A percentile compares a stretch with the other conserved stretches of the same genome.
These are phyloP conservation scores for Phlebopus sp. DNA, from an alignment of 1,284 basidiomycete genomes.

Conservation along the genomic window DNA sequence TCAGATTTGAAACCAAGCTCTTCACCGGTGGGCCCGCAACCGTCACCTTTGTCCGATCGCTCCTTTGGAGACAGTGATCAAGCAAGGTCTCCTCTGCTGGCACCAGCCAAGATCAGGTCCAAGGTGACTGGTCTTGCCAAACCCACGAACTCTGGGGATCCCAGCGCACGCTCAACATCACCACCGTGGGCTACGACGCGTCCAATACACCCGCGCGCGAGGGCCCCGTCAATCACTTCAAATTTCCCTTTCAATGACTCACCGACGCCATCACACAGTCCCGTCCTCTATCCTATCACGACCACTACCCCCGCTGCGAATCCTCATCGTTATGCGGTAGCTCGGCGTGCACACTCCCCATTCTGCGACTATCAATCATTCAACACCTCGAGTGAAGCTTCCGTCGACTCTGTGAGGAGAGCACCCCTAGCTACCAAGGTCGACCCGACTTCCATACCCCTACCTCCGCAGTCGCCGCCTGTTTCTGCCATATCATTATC, in stretches of 20 bases:
- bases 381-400: conserved; percentile 32
- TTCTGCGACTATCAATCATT: conserved; percentile 38
- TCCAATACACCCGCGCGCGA: conserved; percentile 33
- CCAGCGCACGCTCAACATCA: conserved; percentile 22
- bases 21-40: conserved; percentile 17
- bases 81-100: conserved; percentile 10
- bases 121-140: conserved; percentile 52
- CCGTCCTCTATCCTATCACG: conserved; percentile 54
- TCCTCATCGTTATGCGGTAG: conserved; percentile 48
- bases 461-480: conserved; percentile 67
- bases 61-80: conserved; percentile 10
- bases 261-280: conserved; percentile 26
- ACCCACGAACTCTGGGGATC: conserved; percentile 13
- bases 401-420: conserved; percentile 15
- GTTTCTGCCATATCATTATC: conserved; percentile 68
- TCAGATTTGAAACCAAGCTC: conserved; percentile 17
- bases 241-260: conserved; percentile 33
- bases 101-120: conserved; percentile 48
- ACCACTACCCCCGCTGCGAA: conserved; percentile 52
- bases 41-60: conserved; percentile 21
- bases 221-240: conserved; percentile 46
- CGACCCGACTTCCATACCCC: conserved; percentile 53
- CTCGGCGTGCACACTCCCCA: conserved; percentile 36
- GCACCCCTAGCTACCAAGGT: conserved; percentile 35
- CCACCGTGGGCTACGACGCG: conserved; percentile 35